Percentiles rank a stretch among this genome's conserved stretches.
phyloP scores from a whole-genome alignment of 2,329 filamentous ascomycete species.

The Verticillium klebahnii region DNA sequence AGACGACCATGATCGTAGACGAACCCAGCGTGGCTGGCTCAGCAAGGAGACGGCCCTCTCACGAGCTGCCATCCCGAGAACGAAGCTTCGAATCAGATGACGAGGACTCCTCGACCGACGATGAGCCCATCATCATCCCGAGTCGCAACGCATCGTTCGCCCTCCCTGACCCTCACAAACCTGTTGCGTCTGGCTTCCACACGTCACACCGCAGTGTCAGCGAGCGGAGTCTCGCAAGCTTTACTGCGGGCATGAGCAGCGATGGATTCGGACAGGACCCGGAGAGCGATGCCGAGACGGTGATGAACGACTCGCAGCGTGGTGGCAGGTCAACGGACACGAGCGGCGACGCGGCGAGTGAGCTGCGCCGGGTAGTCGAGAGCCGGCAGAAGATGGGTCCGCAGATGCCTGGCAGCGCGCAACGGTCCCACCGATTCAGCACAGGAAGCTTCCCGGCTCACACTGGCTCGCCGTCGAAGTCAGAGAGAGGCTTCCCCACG shows the following conservation, averaged over 20 bases:
- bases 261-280: conserved; percentile 32
- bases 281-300: conserved; percentile 57
- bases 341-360: conserved; percentile 54
- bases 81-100: conserved; percentile 34
- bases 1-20: conserved; percentile 41
- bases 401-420: conserved; percentile 15
- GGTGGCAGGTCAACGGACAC: conserved; percentile 17
- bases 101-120: conserved; percentile 55
- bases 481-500: conserved; percentile 42
- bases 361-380: conserved; percentile 55
- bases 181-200: conserved; percentile 42
- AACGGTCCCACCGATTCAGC: conserved; percentile 13
- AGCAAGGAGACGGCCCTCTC: background rate
- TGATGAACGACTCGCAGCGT: conserved; percentile 39
- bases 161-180: conserved; percentile 47
- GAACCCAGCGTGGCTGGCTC: conserved; percentile 16
- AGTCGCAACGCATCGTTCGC: conserved; percentile 56
- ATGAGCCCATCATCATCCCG: conserved; percentile 61
- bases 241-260: conserved; percentile 24
- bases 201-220: conserved; percentile 39
- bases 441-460: conserved; percentile 4
- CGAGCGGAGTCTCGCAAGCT: conserved; percentile 42
- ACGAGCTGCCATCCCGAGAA: conserved; percentile 21
- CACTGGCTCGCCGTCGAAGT: conserved; percentile 47
- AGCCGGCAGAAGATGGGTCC: conserved; percentile 38